A percentile compares a stretch with the other conserved stretches of the same genome.
phyloP scores from a whole-genome alignment of 2,329 filamentous ascomycete genomes.

The Alternaria dauci region DNA sequence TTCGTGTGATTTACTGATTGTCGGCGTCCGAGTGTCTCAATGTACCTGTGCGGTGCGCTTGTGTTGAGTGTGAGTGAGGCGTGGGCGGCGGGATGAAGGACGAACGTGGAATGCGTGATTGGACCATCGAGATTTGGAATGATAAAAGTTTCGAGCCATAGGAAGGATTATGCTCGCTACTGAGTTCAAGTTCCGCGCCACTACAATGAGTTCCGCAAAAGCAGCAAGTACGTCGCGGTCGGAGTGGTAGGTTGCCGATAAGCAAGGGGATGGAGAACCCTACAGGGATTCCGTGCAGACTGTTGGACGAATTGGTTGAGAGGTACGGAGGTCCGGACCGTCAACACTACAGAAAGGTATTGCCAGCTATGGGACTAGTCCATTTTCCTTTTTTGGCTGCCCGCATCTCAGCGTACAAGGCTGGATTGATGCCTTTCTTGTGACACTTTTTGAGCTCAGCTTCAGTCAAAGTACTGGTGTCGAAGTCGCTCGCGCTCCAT shows the following conservation, averaged over 20 bases:
- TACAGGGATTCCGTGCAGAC: not conserved
- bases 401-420: conserved; percentile 59
- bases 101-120: not conserved
- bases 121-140: not conserved
- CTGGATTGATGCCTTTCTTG: conserved; percentile 59
- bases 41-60: not conserved
- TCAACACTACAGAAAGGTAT: conserved; percentile 40
- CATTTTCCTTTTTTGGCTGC: conserved; percentile 53
- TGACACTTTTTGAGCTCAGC: conserved; percentile 55
- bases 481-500: conserved; percentile 54
- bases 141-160: not conserved
- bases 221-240: not conserved
- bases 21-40: not conserved
- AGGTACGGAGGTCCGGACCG: not conserved
- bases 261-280: not conserved
- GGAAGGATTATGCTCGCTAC: not conserved
- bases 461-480: conserved; percentile 50
- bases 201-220: not conserved
- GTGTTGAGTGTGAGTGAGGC: not conserved
- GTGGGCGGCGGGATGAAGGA: not conserved
- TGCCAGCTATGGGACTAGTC: conserved; percentile 47
- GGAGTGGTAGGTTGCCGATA: not conserved
- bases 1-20: not conserved
- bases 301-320: not conserved
- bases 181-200: conserved; percentile 1